Base-by-base conservation (phyloP, 202 grass and related monocot genomes). In the Setaria viridis region DNA sequence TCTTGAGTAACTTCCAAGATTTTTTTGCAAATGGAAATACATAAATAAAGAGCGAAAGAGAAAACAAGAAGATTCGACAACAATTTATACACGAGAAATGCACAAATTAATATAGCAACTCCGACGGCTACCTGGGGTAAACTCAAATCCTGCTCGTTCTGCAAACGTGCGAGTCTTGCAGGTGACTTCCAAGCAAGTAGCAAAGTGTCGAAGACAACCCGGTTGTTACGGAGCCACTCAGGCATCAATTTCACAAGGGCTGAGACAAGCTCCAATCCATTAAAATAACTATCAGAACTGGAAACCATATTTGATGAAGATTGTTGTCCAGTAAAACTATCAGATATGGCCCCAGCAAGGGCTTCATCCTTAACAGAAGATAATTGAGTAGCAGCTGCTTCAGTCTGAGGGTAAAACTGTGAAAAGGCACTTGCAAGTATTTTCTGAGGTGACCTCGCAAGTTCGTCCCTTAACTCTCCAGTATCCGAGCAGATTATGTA, bases 401-500 rank as follows among this genome's bases (percentile, higher is more conserved):
- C 90, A 67, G 72, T 80, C 84, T 90, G 85, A 62, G 90, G 53
- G 66, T 82, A 87, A 71, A 96, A 99, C 85, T 97, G 92, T n/a
- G 94, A 83, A 84, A 99, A 95, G 66, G 92, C 92, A 94, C 91
- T 99, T 64, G 89, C 77, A 84, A 99, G 94, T 86, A 99, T 99
- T 89, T 99, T 99, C 53, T 93, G 82, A 47, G 97, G 97, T 59
- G 94, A 99, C 84, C 91, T 99, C 1, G 90, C 85, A 81, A 99
- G 97, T 80, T 97, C 94, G 16, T 97, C 97, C 69, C 97, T 90
- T 76, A 99, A 85, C 39, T 90, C 90, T 30, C 97, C 97, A 62
- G 89, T 82, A 84, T 97, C 97, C 33, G 92, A 99, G 87, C 93
- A 99, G 77, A 99, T 97, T 85, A 99, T 97, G 80, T 96, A 97